A percentile compares a stretch with the other conserved stretches of the same genome.
Conservation (phyloP, 2,329 filamentous ascomycete genomes). For the Talaromyces sp. region DNA sequence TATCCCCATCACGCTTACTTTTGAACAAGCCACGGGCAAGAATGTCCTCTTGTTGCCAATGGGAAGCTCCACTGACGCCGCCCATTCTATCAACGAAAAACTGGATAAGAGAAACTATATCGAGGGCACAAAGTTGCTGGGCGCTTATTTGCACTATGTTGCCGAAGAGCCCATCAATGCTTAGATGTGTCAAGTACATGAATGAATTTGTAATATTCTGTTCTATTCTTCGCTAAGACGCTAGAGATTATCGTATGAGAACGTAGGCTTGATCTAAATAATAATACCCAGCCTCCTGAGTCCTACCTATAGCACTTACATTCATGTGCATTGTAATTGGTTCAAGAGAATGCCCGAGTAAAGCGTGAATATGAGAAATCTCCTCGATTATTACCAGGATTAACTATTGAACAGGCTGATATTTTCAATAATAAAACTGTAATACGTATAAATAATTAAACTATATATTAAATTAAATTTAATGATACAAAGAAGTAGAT, state of each 20-base stretch:
- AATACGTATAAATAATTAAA: neutral
- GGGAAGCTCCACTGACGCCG: slow-evolving; percentile 94
- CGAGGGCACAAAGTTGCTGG: slow-evolving; percentile 92
- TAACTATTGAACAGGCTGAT: neutral
- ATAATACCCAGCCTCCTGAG: too few relatives aligned
- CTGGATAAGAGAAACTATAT: slow-evolving; percentile 97
- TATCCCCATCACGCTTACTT: slow-evolving; percentile 94
- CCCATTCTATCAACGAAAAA: slow-evolving; percentile 98
- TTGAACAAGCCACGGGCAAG: slow-evolving; percentile 96
- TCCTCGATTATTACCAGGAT: too few relatives aligned
- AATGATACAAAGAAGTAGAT: neutral
- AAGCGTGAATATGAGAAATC: neutral
- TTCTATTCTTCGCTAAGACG: neutral
- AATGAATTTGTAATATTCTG: neutral
- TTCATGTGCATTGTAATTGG: neutral
- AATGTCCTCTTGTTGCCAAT: slow-evolving; percentile 93
- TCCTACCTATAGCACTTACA: too few relatives aligned
- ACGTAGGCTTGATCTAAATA: neutral
- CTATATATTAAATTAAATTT: neutral
- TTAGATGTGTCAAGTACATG: neutral
- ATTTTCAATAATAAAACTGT: too few relatives aligned
- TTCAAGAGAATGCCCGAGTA: neutral
- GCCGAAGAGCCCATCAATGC: slow-evolving; percentile 70
- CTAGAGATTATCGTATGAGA: neutral
- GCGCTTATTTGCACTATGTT: slow-evolving; percentile 93